Base-by-base conservation (phyloP, 2,329 filamentous ascomycete genomes). In the Magnaporthales sp. region DNA sequence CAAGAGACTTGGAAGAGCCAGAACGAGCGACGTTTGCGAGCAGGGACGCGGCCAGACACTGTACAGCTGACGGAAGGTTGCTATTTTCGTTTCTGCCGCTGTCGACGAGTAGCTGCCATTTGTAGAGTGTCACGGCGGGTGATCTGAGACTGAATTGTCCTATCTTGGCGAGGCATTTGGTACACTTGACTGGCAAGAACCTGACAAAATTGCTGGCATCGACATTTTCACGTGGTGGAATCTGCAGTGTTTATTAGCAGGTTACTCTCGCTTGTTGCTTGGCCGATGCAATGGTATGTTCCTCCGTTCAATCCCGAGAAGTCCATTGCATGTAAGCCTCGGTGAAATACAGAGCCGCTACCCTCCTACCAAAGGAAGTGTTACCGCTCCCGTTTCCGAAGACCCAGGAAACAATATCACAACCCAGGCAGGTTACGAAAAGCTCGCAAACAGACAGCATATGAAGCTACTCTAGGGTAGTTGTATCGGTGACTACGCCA, bases 401-500 rank as follows among this genome's bases (percentile, higher is more conserved):
- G 67, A 69, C 67, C 63, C 66, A 65, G 62, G 22, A 61, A 32
- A 30, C 27, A 10, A 4, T 22, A 7, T 9, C 11, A 6, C 30
- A 51, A 22, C 22, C 11, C 61, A 29, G 58, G 19, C 38, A 54
- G 31, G 26, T 24, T 62, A 29, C 22, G 24, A 29, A 68, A 68
- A 69, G 69, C 67, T 70, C 67, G 68, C 72, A 71, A 71, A 73
- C 73, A 72, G 73, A 67, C 67, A 68, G 69, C 69, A 70, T 68
- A 67, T 64, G 86, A 51, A 51, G 19, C 38, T 79, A 68, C 75
- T 90, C 71, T 90, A 73, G 87, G 87, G 86, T 82, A 86, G 78
- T 84, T 86, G 87, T 89, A 90, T 89, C 87, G 86, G 82, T 87
- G 82, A 77, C 80, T 82, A 84, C 74, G 79, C 80, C 84, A 89